Base-by-base conservation (phyloP, 768 basidiomycete genomes). In the Trametes coccinea region DNA sequence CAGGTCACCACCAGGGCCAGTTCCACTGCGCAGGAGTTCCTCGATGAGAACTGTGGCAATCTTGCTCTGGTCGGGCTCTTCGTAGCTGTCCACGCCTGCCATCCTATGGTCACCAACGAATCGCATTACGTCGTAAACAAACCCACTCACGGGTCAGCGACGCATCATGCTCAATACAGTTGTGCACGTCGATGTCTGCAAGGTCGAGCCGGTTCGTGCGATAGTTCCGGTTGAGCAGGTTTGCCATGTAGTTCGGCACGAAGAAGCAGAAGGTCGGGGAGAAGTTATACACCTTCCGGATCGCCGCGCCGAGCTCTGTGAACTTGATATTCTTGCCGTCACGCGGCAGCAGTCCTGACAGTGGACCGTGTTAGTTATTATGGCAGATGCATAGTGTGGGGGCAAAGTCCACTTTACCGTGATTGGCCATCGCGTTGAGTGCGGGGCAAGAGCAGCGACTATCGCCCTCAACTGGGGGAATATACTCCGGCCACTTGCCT, bases 391-490 rank as follows among this genome's bases (percentile, higher is more conserved):
- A 43, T 14, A 16, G 5, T 43, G n/a, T 43, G 39, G 39, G 13
- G 8, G 13, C 39, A 13, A 7, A 8, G 39, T 13, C 13, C 70
- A 45, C 22, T 22, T 22, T 44, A 91, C 91, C 92, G 62, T 93
- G 91, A 70, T 93, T 93, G 6, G 91, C 90, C 83, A 93, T 77
- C 0, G 89, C 87, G 64, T 93, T 93, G 60, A 93, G 71, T 10
- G 82, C 89, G 2, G 90, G 90, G 64, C 90, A 92, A 2, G 86
- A 82, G 61, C 84, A 83, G 3, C 92, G 78, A 67, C 89, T 90
- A 66, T 92, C 90, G 1, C 82, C 83, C 10, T 84, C 78, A 59
- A 71, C 73, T 1, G 88, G 81, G 2, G 85, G 72, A 2, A 78
- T 73, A 68, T 80, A 91, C 66, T 86, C 84, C 0, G 90, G 89